Percentiles rank a stretch among this genome's conserved stretches.
These are phyloP conservation scores for Phyllosticta citriasiana DNA, from an alignment of 2,329 filamentous ascomycete genomes.

Conservation along the genomic window DNA sequence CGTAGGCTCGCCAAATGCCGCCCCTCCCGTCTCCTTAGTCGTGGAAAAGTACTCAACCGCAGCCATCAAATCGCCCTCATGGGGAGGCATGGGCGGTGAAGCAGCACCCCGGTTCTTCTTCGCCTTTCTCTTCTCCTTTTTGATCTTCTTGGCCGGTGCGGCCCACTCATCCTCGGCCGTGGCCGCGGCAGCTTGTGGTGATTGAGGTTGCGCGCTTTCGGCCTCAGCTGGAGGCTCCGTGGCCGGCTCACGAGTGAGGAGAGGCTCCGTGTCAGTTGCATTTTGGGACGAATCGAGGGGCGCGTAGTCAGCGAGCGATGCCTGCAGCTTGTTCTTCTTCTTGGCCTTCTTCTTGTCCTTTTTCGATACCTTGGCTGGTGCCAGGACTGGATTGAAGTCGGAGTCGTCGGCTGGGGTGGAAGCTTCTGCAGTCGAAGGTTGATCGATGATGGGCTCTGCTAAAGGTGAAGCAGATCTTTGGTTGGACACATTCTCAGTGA, in stretches of 20 bases:
- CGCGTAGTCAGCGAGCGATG: neutral
- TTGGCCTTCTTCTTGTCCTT: constrained; percentile 20
- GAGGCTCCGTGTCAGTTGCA: neutral
- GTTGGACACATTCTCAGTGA: neutral
- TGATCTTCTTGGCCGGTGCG: constrained; percentile 18
- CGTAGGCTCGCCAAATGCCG: neutral
- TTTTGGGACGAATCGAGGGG: neutral
- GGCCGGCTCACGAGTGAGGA: neutral
- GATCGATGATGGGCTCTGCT: neutral
- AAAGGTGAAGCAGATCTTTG: neutral
- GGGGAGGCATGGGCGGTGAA: neutral
- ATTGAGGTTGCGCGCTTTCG: neutral
- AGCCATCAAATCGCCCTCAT: neutral
- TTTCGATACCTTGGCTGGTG: constrained; percentile 11
- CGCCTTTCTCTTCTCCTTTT: constrained; percentile 24
- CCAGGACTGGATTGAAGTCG: constrained; percentile 9
- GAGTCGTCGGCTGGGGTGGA: constrained; percentile 9
- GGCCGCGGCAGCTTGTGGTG: neutral
- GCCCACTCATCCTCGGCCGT: neutral
- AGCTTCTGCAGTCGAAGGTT: neutral
- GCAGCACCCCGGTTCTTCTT: constrained; percentile 22
- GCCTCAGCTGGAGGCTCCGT: neutral
- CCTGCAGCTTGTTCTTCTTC: constrained; percentile 10
- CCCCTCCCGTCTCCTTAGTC: neutral
- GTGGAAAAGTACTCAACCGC: constrained; percentile 14